Conservation (phyloP, 495 filamentous ascomycete species). For the Thermothielavioides terrestris region DNA sequence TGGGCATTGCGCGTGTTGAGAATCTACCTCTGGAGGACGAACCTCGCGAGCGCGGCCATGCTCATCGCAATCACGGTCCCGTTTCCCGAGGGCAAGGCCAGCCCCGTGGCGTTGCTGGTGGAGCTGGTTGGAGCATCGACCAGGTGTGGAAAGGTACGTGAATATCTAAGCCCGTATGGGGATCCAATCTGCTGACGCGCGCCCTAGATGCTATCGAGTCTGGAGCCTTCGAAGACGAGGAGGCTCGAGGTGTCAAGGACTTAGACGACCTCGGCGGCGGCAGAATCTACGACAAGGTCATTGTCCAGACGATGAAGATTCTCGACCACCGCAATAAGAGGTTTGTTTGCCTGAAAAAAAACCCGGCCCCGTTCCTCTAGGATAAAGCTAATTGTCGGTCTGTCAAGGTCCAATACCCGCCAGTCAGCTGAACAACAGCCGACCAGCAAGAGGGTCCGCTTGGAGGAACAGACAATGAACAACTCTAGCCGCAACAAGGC, state of each 20-base stretch:
- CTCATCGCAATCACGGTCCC: background rate
- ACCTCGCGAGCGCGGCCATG: background rate
- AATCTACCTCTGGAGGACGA: slow-evolving; percentile 11
- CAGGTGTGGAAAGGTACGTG: background rate
- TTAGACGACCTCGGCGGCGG: slow-evolving; percentile 23
- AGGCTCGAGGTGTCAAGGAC: slow-evolving; percentile 17
- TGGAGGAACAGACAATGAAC: background rate
- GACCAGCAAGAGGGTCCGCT: background rate
- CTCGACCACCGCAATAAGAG: background rate
- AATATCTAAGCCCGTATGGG: background rate
- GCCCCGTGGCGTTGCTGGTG: background rate
- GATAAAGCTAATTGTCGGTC: background rate
- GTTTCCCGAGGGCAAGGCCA: background rate
- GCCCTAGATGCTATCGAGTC: slow-evolving; percentile 10
- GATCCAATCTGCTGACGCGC: background rate
- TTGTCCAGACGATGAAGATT: background rate
- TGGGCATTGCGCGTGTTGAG: slow-evolving; percentile 9
- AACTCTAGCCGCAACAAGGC: background rate
- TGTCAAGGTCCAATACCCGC: background rate
- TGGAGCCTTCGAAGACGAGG: slow-evolving; percentile 20
- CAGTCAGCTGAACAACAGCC: background rate
- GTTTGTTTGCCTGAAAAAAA: too few relatives aligned
- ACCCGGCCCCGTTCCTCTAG: background rate
- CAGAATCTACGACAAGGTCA: slow-evolving; percentile 10
- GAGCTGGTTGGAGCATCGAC: background rate